Percentiles rank a stretch among this genome's conserved stretches.
Evolutionary conservation across 768 basidiomycete species (phyloP).

Genomic region (Kwoniella dejecticola): DNA sequence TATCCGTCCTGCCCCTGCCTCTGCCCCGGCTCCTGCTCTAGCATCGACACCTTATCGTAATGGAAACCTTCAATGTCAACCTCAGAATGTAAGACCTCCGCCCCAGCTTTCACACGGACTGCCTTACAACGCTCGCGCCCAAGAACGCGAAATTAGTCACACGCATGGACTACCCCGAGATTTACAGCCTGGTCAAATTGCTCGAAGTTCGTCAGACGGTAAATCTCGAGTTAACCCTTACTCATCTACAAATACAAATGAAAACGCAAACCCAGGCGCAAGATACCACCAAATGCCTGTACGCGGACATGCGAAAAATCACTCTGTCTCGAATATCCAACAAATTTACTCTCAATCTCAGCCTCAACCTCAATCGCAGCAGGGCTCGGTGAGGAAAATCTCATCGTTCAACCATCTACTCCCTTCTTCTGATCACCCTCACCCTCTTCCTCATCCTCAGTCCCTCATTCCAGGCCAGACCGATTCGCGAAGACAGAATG

Average conservation of each 20-base stretch:
- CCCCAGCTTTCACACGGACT: background rate
- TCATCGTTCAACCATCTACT: conserved; percentile 4
- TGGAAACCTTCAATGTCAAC: background rate
- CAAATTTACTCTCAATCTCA: no score
- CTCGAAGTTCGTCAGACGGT: conserved; percentile 2
- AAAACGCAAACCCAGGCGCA: background rate
- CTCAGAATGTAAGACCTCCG: background rate
- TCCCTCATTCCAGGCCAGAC: background rate
- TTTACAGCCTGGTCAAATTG: background rate
- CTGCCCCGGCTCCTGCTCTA: background rate
- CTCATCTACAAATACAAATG: background rate
- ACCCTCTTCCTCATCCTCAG: background rate
- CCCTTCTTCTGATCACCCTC: background rate
- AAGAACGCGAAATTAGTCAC: background rate
- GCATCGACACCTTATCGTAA: no score
- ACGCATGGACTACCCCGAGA: background rate
- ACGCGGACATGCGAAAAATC: background rate
- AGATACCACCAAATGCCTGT: background rate
- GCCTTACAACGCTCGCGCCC: background rate
- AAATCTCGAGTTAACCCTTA: background rate
- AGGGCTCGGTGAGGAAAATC: background rate
- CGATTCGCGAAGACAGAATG: background rate
- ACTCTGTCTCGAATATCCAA: background rate
- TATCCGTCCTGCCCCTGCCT: background rate
- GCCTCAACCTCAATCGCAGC: background rate